Base-by-base conservation (phyloP, 2,329 filamentous ascomycete genomes). In the Scortechinia acanthostroma region DNA sequence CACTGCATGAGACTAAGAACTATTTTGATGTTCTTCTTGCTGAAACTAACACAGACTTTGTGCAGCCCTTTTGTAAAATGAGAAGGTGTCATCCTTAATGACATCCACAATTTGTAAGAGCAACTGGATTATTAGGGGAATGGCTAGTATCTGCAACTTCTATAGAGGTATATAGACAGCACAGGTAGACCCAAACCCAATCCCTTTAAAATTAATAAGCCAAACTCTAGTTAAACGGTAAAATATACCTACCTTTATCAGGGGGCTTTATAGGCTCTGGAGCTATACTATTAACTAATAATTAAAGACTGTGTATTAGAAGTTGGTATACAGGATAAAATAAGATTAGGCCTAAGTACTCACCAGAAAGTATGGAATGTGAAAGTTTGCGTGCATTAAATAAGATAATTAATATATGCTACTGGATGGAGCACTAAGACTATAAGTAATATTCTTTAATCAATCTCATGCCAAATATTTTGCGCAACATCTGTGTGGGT, bases 1-100 rank as follows among this genome's bases (percentile, higher is more conserved):
- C 35, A 22, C 17, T 23, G 10, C 30, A 42, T 20, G 28, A 48
- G 13, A 43, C 46, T 5, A 28, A 43, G n/a, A 45, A 50, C 25
- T 54, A 52, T 44, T 47, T 54, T 16, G 52, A 54, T 21, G 51
- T 50, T 10, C 44, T 54, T 54, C 5, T 51, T 49, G 3, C 50
- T 51, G 16, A 43, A 43, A 5, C 48, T 49, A 1, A 22, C 50
- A 3, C 47, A 44, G 2, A 43, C 19, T 3, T 42, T 54, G 13
- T 46, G 45, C 43, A 47, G 22, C 22, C 10, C 10, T 30, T n/a
- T n/a, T 10, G 43, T 49, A 4, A 42, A 45, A 6, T 46, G 48
- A 13, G 22, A 28, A 14, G 50, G 50, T 17, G 43, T 53, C 28
- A 35, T 22, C 2, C 21, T 42, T 15, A 35, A 23, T 22, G 48